Conservation (phyloP, 1,139 yeast species). For the Hansenula lynferdii region DNA sequence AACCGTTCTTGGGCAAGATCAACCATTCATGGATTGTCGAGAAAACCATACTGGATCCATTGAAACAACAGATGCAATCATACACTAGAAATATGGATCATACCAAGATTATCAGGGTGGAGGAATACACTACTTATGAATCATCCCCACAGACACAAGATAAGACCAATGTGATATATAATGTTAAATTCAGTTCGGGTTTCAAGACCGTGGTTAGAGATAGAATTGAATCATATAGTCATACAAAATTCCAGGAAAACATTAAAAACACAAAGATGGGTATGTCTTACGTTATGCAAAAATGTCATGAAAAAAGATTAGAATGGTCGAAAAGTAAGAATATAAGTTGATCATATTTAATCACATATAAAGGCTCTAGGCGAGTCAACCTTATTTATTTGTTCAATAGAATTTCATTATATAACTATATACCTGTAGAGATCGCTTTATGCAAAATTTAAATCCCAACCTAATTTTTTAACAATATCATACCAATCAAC, state of each 20-base stretch:
- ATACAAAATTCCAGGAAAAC: slow-evolving; percentile 62
- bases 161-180: slow-evolving; percentile 39
- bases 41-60: slow-evolving; percentile 69
- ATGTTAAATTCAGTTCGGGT: slow-evolving; percentile 72
- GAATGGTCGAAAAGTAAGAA: not conserved
- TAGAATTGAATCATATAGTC: slow-evolving; percentile 82
- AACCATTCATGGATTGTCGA: slow-evolving; percentile 85
- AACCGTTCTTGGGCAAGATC: slow-evolving; percentile 69
- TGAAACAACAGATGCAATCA: slow-evolving; percentile 48
- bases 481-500: slow-evolving; percentile 69
- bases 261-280: slow-evolving; percentile 66
- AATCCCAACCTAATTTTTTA: slow-evolving; percentile 68
- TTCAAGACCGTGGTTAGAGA: slow-evolving; percentile 60
- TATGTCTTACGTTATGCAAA: slow-evolving; percentile 72
- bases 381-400: not conserved
- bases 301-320: slow-evolving; percentile 31
- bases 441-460: slow-evolving; percentile 66
- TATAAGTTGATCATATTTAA: no score
- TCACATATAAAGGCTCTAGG: no score
- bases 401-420: not conserved
- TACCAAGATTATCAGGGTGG: slow-evolving; percentile 70
- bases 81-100: slow-evolving; percentile 88
- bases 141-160: slow-evolving; percentile 20
- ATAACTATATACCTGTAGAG: no score
- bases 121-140: slow-evolving; percentile 62